A percentile compares a stretch with the other conserved stretches of the same genome.
Evolutionary conservation across 805 yeast species (phyloP).

Genomic region (Yamadazyma phyllophila): DNA sequence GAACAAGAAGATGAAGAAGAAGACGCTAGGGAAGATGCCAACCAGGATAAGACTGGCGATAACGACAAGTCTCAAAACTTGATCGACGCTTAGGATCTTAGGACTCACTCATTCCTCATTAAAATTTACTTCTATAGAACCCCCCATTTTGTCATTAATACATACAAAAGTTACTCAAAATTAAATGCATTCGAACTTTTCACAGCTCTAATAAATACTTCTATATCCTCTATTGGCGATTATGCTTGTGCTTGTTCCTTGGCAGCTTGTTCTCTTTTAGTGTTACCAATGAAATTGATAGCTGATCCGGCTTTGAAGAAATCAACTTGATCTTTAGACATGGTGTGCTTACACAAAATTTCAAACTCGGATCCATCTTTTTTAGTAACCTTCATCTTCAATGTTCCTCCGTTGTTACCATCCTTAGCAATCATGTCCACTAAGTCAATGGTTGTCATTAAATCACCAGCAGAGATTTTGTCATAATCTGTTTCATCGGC

Average conservation of each 20-base stretch:
- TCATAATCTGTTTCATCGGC: conserved; percentile 90
- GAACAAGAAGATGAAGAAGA: conserved; percentile 59
- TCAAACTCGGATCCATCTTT: conserved; percentile 66
- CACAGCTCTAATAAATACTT: conserved; percentile 1
- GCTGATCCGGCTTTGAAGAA: conserved; percentile 98
- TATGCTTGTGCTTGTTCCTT: neutral
- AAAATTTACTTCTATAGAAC: conserved; percentile 6
- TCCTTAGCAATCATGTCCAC: conserved; percentile 72
- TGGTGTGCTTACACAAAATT: conserved; percentile 84
- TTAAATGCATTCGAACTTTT: neutral
- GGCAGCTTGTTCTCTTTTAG: conserved; percentile 14
- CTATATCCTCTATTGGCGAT: neutral
- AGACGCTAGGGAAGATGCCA: conserved; percentile 27
- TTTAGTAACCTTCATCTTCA: conserved; percentile 72
- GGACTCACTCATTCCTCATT: neutral
- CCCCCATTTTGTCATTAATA: conserved; percentile 1
- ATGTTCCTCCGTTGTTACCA: conserved; percentile 85
- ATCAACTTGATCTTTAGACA: conserved; percentile 94
- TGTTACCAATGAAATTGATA: conserved; percentile 81
- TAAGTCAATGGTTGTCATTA: conserved; percentile 70
- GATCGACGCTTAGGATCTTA: conserved; percentile 35
- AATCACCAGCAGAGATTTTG: conserved; percentile 71
- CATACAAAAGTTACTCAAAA: neutral
- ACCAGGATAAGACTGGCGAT: conserved; percentile 8
- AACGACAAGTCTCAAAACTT: conserved; percentile 38